Evolutionary conservation across 2,329 filamentous ascomycete species (phyloP).

Genomic region (Cladosporium velox): DNA sequence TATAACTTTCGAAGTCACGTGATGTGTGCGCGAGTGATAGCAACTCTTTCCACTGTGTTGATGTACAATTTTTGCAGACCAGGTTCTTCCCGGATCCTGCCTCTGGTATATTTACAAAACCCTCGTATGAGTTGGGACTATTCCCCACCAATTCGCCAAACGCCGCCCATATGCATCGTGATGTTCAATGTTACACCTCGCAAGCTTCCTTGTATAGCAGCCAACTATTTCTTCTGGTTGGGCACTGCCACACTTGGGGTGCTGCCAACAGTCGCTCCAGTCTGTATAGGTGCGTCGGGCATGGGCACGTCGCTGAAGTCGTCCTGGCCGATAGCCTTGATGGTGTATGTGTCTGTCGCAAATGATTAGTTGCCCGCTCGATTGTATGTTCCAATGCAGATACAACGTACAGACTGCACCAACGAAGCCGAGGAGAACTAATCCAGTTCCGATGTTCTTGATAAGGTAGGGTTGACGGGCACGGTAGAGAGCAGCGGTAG

Average conservation of each 20-base stretch:
- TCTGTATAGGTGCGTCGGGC: slow-evolving; percentile 67
- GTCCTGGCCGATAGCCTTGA: slow-evolving; percentile 88
- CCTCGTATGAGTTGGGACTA: slow-evolving; percentile 2
- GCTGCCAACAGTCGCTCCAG: slow-evolving; percentile 30
- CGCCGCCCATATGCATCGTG: slow-evolving; percentile 18
- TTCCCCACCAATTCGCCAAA: slow-evolving; percentile 19
- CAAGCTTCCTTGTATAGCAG: not conserved
- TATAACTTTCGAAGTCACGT: not conserved
- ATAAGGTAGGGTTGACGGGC: slow-evolving; percentile 89
- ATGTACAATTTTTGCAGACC: not conserved
- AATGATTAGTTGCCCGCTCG: slow-evolving; percentile 19
- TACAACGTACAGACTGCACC: slow-evolving; percentile 78
- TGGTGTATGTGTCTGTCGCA: slow-evolving; percentile 66
- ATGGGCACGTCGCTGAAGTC: slow-evolving; percentile 95
- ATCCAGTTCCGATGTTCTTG: slow-evolving; percentile 81
- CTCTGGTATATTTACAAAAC: slow-evolving; percentile 16
- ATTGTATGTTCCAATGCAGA: not conserved
- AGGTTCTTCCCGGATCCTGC: not conserved
- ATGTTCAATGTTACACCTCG: slow-evolving; percentile 5
- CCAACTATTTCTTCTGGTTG: slow-evolving; percentile 8
- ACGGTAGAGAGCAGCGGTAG: slow-evolving; percentile 85
- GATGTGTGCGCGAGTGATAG: not conserved
- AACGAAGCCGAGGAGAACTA: slow-evolving; percentile 74
- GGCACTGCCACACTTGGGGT: slow-evolving; percentile 2
- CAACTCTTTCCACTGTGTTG: not conserved